These are phyloP conservation scores for Colletotrichum tropicicola DNA, from an alignment of 2,329 filamentous ascomycete species.

Conservation along the genomic window DNA sequence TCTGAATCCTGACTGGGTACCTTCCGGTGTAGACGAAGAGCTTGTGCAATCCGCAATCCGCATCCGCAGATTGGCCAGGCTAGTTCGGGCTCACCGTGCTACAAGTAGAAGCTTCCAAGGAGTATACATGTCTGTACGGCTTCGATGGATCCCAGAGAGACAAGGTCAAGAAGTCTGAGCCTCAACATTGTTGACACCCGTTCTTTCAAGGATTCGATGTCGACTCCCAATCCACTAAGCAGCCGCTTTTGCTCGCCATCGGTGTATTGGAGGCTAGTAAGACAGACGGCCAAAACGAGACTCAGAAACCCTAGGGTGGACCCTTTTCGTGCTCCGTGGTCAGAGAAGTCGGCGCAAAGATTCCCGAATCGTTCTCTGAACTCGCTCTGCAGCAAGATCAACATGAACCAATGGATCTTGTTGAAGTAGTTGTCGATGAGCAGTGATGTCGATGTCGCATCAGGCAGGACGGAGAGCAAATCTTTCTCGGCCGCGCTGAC, in stretches of 20 bases:
- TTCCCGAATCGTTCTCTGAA: slow-evolving; percentile 34
- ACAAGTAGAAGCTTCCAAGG: slow-evolving; percentile 47
- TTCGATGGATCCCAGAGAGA: slow-evolving; percentile 36
- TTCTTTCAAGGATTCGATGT: neutral
- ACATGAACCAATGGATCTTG: slow-evolving; percentile 48
- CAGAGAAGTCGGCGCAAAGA: slow-evolving; percentile 16
- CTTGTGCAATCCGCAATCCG: slow-evolving; percentile 44
- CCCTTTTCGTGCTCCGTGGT: neutral
- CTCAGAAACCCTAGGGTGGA: neutral
- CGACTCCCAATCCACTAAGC: neutral
- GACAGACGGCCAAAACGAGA: neutral
- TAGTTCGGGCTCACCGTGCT: slow-evolving; percentile 43
- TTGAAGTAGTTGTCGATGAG: slow-evolving; percentile 47
- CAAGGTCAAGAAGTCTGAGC: neutral
- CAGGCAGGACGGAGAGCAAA: neutral
- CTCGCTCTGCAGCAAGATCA: slow-evolving; percentile 45
- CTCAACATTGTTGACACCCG: neutral
- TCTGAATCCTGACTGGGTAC: neutral
- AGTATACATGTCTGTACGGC: slow-evolving; percentile 44
- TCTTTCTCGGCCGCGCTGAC: neutral
- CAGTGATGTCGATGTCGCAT: neutral
- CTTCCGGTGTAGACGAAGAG: slow-evolving; percentile 40
- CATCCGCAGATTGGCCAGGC: slow-evolving; percentile 49
- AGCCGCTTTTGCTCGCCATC: neutral
- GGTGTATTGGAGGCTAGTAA: neutral